A percentile compares a stretch with the other conserved stretches of the same genome.
These are phyloP conservation scores for Sphagnurus paluster DNA, from an alignment of 1,284 basidiomycete species.

Conservation along the genomic window DNA sequence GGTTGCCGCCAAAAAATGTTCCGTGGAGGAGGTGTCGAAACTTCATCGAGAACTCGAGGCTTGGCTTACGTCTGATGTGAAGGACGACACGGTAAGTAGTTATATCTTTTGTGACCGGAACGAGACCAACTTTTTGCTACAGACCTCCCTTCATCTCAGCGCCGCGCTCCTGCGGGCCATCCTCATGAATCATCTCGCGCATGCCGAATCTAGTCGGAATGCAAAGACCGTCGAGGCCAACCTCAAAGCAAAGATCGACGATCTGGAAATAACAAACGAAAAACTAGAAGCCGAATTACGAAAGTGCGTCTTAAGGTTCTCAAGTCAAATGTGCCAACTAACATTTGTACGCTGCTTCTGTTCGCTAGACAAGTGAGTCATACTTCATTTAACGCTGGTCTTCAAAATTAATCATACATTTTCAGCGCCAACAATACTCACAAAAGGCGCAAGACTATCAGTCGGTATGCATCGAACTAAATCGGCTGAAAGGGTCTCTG, in stretches of 20 bases:
- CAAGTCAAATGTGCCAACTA: conserved; percentile 19
- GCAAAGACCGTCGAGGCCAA: conserved; percentile 60
- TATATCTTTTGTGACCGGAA: conserved; percentile 6
- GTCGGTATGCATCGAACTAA: conserved; percentile 63
- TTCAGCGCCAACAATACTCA: conserved; percentile 57
- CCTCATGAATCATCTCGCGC: conserved; percentile 75
- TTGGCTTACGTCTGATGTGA: conserved; percentile 62
- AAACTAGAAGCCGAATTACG: conserved; percentile 67
- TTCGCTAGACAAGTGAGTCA: conserved; percentile 54
- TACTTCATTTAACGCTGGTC: conserved; percentile 17
- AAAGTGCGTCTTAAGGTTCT: conserved; percentile 43
- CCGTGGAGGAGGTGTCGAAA: conserved; percentile 74
- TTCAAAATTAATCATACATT: conserved; percentile 26
- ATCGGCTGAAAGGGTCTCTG: conserved; percentile 49
- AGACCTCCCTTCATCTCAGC: conserved; percentile 58
- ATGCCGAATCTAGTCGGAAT: conserved; percentile 68
- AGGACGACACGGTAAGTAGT: conserved; percentile 58
- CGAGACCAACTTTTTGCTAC: background rate
- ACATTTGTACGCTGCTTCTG: conserved; percentile 13
- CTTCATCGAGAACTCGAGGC: conserved; percentile 74
- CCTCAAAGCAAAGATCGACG: conserved; percentile 63
- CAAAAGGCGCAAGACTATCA: conserved; percentile 72
- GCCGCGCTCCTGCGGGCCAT: conserved; percentile 75
- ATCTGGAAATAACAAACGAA: conserved; percentile 53
- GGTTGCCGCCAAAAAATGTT: conserved; percentile 81